phyloP scores from a whole-genome alignment of 805 yeast species.

The Teunomyces gatunensis region DNA sequence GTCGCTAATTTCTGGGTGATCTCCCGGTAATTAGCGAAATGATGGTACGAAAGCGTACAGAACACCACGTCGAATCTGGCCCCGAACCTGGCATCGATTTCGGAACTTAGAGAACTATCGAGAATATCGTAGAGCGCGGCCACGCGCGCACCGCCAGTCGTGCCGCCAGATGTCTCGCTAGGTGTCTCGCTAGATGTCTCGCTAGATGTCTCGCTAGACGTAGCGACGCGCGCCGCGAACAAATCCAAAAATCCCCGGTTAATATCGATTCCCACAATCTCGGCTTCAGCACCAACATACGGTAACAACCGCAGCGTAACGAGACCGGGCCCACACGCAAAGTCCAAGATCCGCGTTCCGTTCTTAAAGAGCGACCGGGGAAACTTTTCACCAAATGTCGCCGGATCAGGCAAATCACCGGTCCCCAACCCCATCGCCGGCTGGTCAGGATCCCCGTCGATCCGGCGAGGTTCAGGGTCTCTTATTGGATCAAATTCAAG shows the following conservation, averaged over 20 bases:
- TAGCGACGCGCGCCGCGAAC: conserved; percentile 13
- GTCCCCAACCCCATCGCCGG: conserved; percentile 10
- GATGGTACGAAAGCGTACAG: conserved; percentile 41
- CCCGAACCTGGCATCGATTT: conserved; percentile 14
- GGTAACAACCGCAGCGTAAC: conserved; percentile 31
- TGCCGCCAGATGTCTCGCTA: no score
- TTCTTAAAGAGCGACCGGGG: conserved; percentile 18
- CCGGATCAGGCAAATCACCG: conserved; percentile 12
- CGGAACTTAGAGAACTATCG: conserved; percentile 12
- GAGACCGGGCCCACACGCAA: conserved; percentile 45
- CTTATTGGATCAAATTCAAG: conserved; percentile 16
- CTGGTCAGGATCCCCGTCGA: conserved; percentile 15
- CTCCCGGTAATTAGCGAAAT: conserved; percentile 28
- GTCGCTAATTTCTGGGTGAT: conserved; percentile 29
- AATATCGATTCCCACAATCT: conserved; percentile 37
- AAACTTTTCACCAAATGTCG: conserved; percentile 4
- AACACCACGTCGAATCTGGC: conserved; percentile 30
- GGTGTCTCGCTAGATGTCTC: no score
- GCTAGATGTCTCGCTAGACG: no score
- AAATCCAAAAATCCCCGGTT: conserved; percentile 20
- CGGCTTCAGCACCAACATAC: conserved; percentile 17
- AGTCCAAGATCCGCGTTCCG: conserved; percentile 30
- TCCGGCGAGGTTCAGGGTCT: conserved; percentile 12
- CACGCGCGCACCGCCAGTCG: conserved; percentile 4
- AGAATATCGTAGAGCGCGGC: conserved; percentile 24